phyloP scores from a whole-genome alignment of 129 eudicot genomes.

The Helianthus tuberosus region DNA sequence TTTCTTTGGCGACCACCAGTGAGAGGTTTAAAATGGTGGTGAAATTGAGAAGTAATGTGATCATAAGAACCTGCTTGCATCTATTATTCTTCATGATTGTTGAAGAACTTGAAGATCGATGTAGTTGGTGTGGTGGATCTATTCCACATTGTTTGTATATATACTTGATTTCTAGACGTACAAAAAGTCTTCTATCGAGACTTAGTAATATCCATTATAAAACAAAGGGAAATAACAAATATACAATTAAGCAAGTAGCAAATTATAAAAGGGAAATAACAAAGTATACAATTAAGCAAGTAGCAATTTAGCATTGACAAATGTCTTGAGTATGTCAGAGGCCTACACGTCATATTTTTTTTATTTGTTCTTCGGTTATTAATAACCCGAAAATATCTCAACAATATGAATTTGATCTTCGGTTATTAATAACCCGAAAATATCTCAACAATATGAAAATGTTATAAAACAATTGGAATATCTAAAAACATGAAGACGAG shows the following conservation, averaged over 20 bases:
- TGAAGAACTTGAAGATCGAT: conserved; percentile 20
- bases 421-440: too few relatives aligned
- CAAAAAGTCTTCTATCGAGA: conserved; percentile 8
- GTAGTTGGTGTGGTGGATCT: not conserved
- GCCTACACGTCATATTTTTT: too few relatives aligned
- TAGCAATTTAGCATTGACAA: too few relatives aligned
- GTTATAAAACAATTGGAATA: too few relatives aligned
- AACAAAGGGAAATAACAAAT: not conserved
- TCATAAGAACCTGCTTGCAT: not conserved
- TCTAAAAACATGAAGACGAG: too few relatives aligned
- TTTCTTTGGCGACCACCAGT: conserved; percentile 14
- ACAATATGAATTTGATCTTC: too few relatives aligned
- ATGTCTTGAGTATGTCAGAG: too few relatives aligned
- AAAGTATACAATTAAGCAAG: too few relatives aligned
- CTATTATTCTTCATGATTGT: conserved; percentile 19
- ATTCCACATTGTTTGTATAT: conserved; percentile 10
- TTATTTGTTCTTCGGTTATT: too few relatives aligned
- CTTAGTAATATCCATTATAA: conserved; percentile 17
- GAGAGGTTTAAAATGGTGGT: conserved; percentile 19
- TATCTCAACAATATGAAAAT: too few relatives aligned
- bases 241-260: too few relatives aligned
- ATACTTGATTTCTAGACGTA: conserved; percentile 14
- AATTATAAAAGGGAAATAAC: not conserved
- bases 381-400: too few relatives aligned
- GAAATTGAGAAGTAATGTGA: conserved; percentile 7